Evolutionary conservation across 2,329 filamentous ascomycete species (phyloP).

Genomic region (Cordyceps farinosa): DNA sequence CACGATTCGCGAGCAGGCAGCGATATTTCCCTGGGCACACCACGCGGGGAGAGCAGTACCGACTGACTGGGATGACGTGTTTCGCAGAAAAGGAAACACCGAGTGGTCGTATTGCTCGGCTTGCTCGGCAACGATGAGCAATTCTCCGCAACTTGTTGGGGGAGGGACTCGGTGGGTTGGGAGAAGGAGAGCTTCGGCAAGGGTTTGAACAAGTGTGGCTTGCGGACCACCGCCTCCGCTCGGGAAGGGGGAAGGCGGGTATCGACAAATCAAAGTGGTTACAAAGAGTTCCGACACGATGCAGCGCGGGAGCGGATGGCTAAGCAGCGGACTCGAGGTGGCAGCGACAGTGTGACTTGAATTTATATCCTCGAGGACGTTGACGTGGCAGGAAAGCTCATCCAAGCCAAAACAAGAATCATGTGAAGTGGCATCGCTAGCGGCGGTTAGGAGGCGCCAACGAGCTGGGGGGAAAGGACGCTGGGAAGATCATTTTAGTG

Average conservation of each 20-base stretch:
- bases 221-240: too few species aligned
- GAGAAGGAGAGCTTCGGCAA: too few species aligned
- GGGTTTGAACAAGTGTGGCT: too few species aligned
- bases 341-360: too few species aligned
- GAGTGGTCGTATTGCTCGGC: not conserved
- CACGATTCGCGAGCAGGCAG: not conserved
- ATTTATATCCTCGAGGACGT: not conserved
- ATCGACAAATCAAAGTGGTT: too few species aligned
- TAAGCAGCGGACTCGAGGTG: too few species aligned
- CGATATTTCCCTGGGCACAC: not conserved
- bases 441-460: not conserved
- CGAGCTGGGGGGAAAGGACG: too few species aligned
- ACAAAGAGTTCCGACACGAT: not conserved
- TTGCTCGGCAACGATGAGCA: not conserved
- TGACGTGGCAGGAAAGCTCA: not conserved
- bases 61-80: not conserved
- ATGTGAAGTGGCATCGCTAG: conserved; percentile 6
- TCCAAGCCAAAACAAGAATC: not conserved
- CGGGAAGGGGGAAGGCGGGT: too few species aligned
- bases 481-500: too few species aligned
- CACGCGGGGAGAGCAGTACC: not conserved
- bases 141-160: not conserved
- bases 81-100: not conserved
- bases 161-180: too few species aligned
- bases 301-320: too few species aligned